Base-by-base conservation (phyloP, 345 rosid genomes). In the Brassica incana region DNA sequence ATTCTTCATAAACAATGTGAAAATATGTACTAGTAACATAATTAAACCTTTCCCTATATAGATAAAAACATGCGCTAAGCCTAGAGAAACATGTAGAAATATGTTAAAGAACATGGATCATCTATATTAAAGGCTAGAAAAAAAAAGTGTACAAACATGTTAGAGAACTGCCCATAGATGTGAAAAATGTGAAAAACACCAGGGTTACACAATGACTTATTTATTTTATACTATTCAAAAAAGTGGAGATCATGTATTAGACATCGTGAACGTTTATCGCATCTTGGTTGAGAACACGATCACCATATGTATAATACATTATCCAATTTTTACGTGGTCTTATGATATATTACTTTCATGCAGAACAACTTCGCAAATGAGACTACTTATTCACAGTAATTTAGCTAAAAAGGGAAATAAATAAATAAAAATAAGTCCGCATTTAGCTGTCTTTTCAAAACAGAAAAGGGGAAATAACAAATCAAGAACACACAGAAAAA, bases 241-340 rank as follows among this genome's bases (percentile, higher is more conserved):
- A 79, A 50, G 67, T 75, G 79, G 79, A 70, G 43, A 35, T 74
- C 83, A 69, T 80, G 79, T 80, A 52, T 79, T 50, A 27, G 27
- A 64, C 66, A 74, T 80, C 76, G 83, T 63, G 83, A 67, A 61
- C 40, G 15, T 50, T 80, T 27, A 61, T 80, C 27, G 38, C 60
- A 52, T 80, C 52, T 69, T 80, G 16, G 79, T 80, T 68, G 83
- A 75, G 69, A 38, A 75, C 83, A 80, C 79, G 83, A 61, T 56
- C 35, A 30, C 2, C 36, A 40, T 69, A 43, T 29, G 23, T 54
- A 2, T 2, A 54, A 29, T 29, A 29, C 32, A 29, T 29, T 54
- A 27, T 0, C 38, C 32, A 29, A 29, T 3, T 29, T 29, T 29
- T 29, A 5, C 8, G 5, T 70, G 12, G 48, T 71, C 58, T 65